Base-by-base conservation (phyloP, 805 yeast genomes). In the Candida koratica region DNA sequence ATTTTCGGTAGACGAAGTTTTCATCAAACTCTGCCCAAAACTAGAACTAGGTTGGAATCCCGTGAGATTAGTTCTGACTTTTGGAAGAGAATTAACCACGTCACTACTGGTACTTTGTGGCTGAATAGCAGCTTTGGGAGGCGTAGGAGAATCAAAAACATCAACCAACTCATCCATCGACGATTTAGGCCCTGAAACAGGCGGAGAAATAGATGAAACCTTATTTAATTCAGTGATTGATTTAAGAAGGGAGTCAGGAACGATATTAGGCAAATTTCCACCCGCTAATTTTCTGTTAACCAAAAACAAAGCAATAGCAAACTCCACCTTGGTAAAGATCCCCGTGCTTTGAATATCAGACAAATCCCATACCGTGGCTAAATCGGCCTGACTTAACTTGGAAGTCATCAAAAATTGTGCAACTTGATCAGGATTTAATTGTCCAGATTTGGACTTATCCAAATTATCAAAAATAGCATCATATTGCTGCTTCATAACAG, bases 321-420 rank as follows among this genome's bases (percentile, higher is more conserved):
- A 93, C 57, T 93, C 98, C 45, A 77, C 69, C 50, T 74, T 77
- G 32, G 85, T 72, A 53, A 93, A 87, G 27, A 73, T 73, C 17
- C 96, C 97, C 28, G 84, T 77, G 58, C 87, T 87, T 47, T 85
- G 83, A 43, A 87, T 73, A 56, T 93, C 97, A 7, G 97, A 78
- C 47, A 93, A 69, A 60, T 93, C 98, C 99, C 99, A 93, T 28
- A 90, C 79, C 16, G 77, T 64, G 1, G 97, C 98, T 44, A 93
- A 71, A 14, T 77, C 79, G 34, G 85, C 89, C 51, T 89, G 96
- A 34, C 80, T 73, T 41, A 93, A 73, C 43, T 85, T 84, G 3
- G 97, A 90, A 7, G 93, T 83, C 71, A 86, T 79, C 49, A 93
- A 75, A 55, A 89, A 87, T 6, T 83, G 81, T 5, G 95, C 98